Percentiles rank a stretch among this genome's conserved stretches.
Evolutionary conservation across 202 grass and related monocot species (phyloP).

Genomic region (Digitaria exilis): DNA sequence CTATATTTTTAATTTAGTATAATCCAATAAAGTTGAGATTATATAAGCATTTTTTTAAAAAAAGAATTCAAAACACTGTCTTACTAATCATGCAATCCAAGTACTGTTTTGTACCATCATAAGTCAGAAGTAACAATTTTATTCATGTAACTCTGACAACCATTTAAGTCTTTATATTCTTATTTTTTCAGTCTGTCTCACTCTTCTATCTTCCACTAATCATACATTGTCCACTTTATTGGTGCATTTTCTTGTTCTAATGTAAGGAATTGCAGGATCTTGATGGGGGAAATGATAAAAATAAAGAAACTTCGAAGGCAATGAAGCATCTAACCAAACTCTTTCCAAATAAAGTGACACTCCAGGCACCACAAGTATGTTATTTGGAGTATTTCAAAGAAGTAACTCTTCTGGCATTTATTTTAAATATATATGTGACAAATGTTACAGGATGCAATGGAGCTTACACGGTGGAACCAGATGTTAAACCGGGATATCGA

Average conservation of each 20-base stretch:
- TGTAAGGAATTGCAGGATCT: conserved; percentile 69
- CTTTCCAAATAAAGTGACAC: conserved; percentile 91
- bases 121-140: conserved; percentile 6
- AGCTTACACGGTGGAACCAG: conserved; percentile 82
- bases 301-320: conserved; percentile 76
- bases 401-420: conserved; percentile 31
- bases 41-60: neutral
- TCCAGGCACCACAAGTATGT: conserved; percentile 81
- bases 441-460: conserved; percentile 69
- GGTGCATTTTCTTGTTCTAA: conserved; percentile 25
- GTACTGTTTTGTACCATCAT: conserved; percentile 16
- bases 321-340: conserved; percentile 83
- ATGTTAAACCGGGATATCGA: conserved; percentile 81
- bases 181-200: neutral
- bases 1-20: neutral
- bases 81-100: neutral
- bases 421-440: conserved; percentile 12
- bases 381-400: conserved; percentile 13
- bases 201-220: neutral
- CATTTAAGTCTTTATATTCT: conserved; percentile 3
- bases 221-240: conserved; percentile 14
- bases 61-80: too few species aligned
- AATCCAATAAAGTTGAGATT: neutral
- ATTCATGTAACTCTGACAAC: neutral
- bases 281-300: conserved; percentile 52